Percentiles rank a stretch among this genome's conserved stretches.
Evolutionary conservation across 495 filamentous ascomycete species (phyloP).

Genomic region (Evernia prunastri): DNA sequence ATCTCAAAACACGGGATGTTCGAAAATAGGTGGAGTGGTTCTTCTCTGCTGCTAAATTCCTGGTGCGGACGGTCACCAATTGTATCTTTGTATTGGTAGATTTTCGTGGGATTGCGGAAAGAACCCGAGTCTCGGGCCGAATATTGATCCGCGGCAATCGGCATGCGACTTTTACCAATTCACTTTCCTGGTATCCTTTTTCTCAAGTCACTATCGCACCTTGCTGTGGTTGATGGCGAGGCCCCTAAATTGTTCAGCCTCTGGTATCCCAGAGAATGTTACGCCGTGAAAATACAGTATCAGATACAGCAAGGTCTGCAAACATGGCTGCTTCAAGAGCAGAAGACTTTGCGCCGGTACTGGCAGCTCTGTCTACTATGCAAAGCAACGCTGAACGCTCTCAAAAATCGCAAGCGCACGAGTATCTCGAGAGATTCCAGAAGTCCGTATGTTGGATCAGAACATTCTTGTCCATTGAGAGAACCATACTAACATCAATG

Average conservation of each 20-base stretch:
- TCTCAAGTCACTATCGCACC: not conserved
- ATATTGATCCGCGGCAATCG: not conserved
- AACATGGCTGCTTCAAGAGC: constrained; percentile 61
- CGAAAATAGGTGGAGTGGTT: not conserved
- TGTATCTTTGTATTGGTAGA: too few relatives aligned
- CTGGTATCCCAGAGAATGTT: not conserved
- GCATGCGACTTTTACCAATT: not conserved
- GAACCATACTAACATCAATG: constrained; percentile 9
- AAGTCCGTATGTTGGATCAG: constrained; percentile 70
- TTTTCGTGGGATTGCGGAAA: not conserved
- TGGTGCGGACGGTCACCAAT: too few relatives aligned
- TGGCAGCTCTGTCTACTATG: constrained; percentile 86
- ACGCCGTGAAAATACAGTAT: not conserved
- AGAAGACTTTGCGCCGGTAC: constrained; percentile 73
- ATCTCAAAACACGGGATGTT: not conserved
- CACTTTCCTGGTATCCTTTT: not conserved
- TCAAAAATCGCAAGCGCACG: constrained; percentile 82
- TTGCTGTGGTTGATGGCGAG: not conserved
- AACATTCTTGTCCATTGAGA: not conserved
- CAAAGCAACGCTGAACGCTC: constrained; percentile 70
- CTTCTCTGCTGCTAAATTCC: not conserved
- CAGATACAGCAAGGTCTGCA: constrained; percentile 15
- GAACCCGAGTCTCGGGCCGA: not conserved
- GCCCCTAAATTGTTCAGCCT: not conserved
- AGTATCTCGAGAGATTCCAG: constrained; percentile 91